A percentile compares a stretch with the other conserved stretches of the same genome.
Conservation (phyloP, 1,139 yeast genomes). For the Pichia norvegensis region DNA sequence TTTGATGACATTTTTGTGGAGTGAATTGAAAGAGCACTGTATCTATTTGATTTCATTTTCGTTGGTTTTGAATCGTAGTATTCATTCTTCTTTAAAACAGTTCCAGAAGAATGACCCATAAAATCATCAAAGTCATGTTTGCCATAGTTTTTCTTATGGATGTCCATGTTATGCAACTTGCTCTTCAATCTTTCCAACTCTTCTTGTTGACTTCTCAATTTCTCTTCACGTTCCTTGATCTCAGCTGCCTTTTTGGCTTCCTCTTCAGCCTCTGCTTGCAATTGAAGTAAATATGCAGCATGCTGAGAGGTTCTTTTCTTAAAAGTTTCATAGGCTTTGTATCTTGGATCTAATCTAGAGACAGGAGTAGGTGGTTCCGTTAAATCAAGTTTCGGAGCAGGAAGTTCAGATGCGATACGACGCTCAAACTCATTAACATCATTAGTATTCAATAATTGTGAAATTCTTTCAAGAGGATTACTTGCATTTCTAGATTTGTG, state of each 20-base stretch:
- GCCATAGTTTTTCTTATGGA: background rate
- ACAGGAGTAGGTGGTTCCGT: slow-evolving; percentile 48
- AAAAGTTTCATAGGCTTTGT: slow-evolving; percentile 26
- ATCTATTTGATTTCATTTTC: slow-evolving; percentile 44
- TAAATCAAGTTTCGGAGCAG: slow-evolving; percentile 20
- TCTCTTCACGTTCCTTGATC: slow-evolving; percentile 26
- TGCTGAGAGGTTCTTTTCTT: slow-evolving; percentile 24
- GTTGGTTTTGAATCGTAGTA: slow-evolving; percentile 3
- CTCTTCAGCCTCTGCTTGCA: slow-evolving; percentile 16
- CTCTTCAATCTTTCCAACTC: slow-evolving; percentile 9
- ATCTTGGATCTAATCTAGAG: slow-evolving; percentile 59
- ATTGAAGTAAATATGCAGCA: slow-evolving; percentile 18
- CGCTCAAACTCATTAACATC: slow-evolving; percentile 37
- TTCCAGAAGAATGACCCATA: slow-evolving; percentile 14
- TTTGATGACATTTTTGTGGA: slow-evolving; percentile 61
- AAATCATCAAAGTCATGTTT: slow-evolving; percentile 14
- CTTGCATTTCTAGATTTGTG: slow-evolving; percentile 12
- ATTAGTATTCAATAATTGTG: slow-evolving; percentile 28
- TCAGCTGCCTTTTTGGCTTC: slow-evolving; percentile 15
- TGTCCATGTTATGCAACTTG: background rate
- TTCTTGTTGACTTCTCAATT: slow-evolving; percentile 12
- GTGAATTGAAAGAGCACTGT: slow-evolving; percentile 61
- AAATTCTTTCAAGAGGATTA: slow-evolving; percentile 26
- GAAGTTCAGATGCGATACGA: slow-evolving; percentile 37
- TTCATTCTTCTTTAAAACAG: slow-evolving; percentile 16